Evolutionary conservation across 257 asterid genomes (phyloP).

Genomic region (Pogostemon cablin): DNA sequence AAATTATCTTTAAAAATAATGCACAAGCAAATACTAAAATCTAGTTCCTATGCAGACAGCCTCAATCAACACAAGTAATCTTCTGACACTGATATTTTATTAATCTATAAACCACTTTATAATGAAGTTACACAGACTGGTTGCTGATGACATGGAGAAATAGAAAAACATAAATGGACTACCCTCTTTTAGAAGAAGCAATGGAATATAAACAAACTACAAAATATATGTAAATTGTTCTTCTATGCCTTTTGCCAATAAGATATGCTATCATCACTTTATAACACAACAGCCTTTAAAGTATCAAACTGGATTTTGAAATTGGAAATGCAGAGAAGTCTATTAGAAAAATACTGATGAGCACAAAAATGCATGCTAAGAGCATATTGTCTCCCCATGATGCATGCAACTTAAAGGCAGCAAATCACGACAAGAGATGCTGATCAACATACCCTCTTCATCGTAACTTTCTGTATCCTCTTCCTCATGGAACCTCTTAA

Average conservation of each 20-base stretch:
- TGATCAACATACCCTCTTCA: constrained; percentile 57
- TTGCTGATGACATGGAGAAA: background rate
- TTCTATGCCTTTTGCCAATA: background rate
- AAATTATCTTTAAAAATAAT: background rate
- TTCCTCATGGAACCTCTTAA: constrained; percentile 78
- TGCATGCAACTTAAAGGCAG: constrained; percentile 1
- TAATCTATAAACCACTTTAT: too few species aligned
- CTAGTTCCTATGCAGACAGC: background rate
- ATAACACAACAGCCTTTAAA: background rate
- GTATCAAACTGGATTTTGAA: background rate
- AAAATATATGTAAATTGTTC: background rate
- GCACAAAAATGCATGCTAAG: background rate
- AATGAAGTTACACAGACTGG: background rate
- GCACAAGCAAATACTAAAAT: constrained; percentile 5
- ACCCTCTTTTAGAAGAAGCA: background rate
- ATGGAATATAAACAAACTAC: background rate
- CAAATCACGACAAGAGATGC: constrained; percentile 18
- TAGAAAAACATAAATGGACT: background rate
- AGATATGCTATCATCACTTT: constrained; percentile 3
- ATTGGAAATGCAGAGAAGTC: constrained; percentile 1
- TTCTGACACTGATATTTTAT: background rate
- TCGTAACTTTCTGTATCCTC: constrained; percentile 54
- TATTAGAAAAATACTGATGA: constrained; percentile 1
- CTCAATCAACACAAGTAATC: constrained; percentile 9
- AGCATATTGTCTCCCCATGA: constrained; percentile 2